Evolutionary conservation across 495 filamentous ascomycete species (phyloP), one percentile per base, ranked within the genome.

Genomic region (Tuber magnatum): DNA sequence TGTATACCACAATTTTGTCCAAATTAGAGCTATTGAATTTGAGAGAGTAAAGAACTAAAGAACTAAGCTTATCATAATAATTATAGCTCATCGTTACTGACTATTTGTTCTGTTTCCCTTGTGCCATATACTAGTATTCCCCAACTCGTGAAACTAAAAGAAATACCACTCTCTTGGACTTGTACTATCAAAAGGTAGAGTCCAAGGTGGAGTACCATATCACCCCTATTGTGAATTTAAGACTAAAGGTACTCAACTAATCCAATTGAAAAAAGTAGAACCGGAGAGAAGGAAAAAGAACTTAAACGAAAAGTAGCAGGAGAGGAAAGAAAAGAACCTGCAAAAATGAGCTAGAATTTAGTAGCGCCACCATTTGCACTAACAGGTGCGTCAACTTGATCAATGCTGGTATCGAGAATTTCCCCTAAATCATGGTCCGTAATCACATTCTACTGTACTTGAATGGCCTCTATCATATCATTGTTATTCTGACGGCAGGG

Each of bases 81-180:
- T 51, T 3, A 61, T 61, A 61, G 51, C 51, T 28, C n/a, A 61
- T 61, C 51, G 1, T 61, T 61, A 28, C 51, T 61, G 7, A 61
- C 10, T 32, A 28, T 32, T 28, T 8, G 12, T 61, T 4, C 12
- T 61, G n/a, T 32, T 32, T 14, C 51, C 9, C 14, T 61, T 14
- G 3, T 16, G 10, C 3, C 0, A 28, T n/a, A 28, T n/a, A n/a
- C n/a, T n/a, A n/a, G n/a, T 0, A 28, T 28, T 5, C 12, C n/a
- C 28, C 1, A 61, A 28, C n/a, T 3, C 10, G 2, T 28, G 51
- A 61, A 61, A 61, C 51, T 14, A 61, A 56, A 56, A 0, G n/a
- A 61, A 28, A 61, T 61, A 61, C 51, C 9, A 61, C 51, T 14
- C 12, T 28, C 0, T 1, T 9, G 51, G 2, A 61, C n/a, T 61